Percentiles rank a stretch among this genome's conserved stretches.
These are phyloP conservation scores for Aspergillus felis DNA, from an alignment of 2,329 filamentous ascomycete genomes.

Conservation along the genomic window DNA sequence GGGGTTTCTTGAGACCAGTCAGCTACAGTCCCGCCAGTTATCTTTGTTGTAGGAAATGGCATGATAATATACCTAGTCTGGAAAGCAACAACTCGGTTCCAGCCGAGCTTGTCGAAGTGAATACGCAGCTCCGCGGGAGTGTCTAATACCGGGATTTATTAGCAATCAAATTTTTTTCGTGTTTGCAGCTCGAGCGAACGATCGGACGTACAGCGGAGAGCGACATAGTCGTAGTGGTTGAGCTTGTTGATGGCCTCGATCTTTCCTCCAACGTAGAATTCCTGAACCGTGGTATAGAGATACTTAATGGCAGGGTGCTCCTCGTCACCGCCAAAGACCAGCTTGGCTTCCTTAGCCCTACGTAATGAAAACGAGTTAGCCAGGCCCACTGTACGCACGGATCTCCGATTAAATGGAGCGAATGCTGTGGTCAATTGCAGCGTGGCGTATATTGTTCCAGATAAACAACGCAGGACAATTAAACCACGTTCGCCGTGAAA, in stretches of 20 bases:
- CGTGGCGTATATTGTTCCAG: not conserved
- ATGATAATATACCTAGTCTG: conserved; percentile 62
- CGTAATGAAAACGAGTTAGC: conserved; percentile 22
- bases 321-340: conserved; percentile 90
- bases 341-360: conserved; percentile 81
- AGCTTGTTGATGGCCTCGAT: conserved; percentile 90
- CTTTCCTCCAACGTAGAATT: conserved; percentile 94
- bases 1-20: conserved; percentile 62
- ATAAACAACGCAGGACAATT: not conserved
- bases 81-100: conserved; percentile 96
- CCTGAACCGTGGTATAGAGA: conserved; percentile 73
- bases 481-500: not conserved
- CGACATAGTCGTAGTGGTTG: conserved; percentile 98
- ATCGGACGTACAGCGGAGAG: conserved; percentile 71
- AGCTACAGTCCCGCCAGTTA: conserved; percentile 1
- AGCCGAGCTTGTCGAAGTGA: conserved; percentile 99
- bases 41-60: not conserved
- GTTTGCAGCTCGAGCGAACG: not conserved
- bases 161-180: not conserved
- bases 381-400: conserved; percentile 16
- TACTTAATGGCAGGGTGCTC: conserved; percentile 91
- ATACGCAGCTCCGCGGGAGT: conserved; percentile 90
- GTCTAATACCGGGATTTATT: conserved; percentile 48
- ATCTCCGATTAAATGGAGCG: conserved; percentile 1
- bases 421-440: not conserved